Evolutionary conservation across 2,329 filamentous ascomycete species (phyloP).

Genomic region (Septoria petroselini): DNA sequence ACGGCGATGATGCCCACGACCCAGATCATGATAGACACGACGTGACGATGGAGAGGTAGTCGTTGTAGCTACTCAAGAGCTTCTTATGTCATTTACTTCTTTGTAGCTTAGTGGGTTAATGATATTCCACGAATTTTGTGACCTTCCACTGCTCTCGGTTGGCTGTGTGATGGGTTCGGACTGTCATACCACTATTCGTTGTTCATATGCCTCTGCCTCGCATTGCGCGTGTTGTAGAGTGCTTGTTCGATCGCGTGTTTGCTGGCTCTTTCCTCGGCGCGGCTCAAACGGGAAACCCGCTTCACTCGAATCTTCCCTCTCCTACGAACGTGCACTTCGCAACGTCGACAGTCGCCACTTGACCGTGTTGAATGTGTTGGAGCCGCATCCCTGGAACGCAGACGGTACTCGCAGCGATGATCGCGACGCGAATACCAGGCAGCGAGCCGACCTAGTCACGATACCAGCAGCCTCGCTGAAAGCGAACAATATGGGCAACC

Average conservation of each 20-base stretch:
- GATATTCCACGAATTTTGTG: too few relatives aligned
- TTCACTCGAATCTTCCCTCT: too few relatives aligned
- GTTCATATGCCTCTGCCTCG: too few relatives aligned
- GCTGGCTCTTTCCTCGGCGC: too few relatives aligned
- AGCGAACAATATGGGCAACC: not conserved
- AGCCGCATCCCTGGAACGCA: not conserved
- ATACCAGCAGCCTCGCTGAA: too few relatives aligned
- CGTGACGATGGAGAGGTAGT: not conserved
- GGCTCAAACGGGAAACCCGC: too few relatives aligned
- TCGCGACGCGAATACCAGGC: not conserved
- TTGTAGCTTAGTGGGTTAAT: too few relatives aligned
- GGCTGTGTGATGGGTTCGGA: too few relatives aligned
- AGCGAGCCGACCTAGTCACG: slow-evolving; percentile 5
- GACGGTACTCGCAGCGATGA: slow-evolving; percentile 1
- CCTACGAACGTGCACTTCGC: not conserved
- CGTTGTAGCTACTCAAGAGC: not conserved
- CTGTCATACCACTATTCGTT: too few relatives aligned
- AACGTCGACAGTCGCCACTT: not conserved
- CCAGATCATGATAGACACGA: slow-evolving; percentile 1
- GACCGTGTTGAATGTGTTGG: not conserved
- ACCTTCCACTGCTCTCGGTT: too few relatives aligned
- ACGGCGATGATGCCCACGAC: slow-evolving; percentile 15
- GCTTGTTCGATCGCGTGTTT: too few relatives aligned
- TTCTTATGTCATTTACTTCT: not conserved
- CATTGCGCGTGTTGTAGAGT: too few relatives aligned